These are phyloP conservation scores for Cymbopogon citratus DNA, from an alignment of 176 grass and related monocot genomes.

Conservation along the genomic window DNA sequence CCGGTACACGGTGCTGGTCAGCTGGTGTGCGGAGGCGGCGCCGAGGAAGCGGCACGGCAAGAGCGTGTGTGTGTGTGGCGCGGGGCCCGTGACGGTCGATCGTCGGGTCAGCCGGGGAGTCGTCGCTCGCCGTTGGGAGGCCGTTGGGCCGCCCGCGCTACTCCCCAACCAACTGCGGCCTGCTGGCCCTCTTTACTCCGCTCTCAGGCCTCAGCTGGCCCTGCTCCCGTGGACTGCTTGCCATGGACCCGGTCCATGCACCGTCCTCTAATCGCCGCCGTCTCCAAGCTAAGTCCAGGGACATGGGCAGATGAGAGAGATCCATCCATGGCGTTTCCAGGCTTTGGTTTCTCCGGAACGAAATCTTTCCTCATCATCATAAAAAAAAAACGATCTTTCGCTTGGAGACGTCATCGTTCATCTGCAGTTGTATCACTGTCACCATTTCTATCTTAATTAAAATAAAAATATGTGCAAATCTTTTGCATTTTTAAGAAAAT, in stretches of 20 bases:
- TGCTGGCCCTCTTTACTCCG: not conserved
- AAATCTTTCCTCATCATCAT: too few species aligned
- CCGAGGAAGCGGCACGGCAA: not conserved
- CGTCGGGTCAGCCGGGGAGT: not conserved
- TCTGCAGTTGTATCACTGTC: too few species aligned
- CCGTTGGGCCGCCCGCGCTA: conserved; percentile 32
- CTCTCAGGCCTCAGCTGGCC: not conserved
- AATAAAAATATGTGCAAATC: too few species aligned
- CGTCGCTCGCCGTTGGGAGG: not conserved
- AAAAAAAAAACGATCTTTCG: too few species aligned
- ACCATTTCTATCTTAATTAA: too few species aligned
- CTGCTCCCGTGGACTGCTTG: too few species aligned
- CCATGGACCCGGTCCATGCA: not conserved
- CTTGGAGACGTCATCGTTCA: too few species aligned
- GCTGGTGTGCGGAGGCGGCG: too few species aligned
- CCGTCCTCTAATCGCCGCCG: not conserved
- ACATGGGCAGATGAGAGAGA: too few species aligned
- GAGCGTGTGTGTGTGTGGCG: not conserved
- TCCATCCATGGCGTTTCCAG: too few species aligned
- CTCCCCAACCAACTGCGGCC: conserved; percentile 9
- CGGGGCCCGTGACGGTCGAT: not conserved
- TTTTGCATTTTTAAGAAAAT: too few species aligned
- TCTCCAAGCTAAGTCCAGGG: not conserved
- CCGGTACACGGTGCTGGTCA: too few species aligned
- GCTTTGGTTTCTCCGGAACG: not conserved